Percentiles rank a stretch among this genome's conserved stretches.
Conservation (phyloP, 2,329 filamentous ascomycete genomes). For the Pseudopithomyces maydicus region DNA sequence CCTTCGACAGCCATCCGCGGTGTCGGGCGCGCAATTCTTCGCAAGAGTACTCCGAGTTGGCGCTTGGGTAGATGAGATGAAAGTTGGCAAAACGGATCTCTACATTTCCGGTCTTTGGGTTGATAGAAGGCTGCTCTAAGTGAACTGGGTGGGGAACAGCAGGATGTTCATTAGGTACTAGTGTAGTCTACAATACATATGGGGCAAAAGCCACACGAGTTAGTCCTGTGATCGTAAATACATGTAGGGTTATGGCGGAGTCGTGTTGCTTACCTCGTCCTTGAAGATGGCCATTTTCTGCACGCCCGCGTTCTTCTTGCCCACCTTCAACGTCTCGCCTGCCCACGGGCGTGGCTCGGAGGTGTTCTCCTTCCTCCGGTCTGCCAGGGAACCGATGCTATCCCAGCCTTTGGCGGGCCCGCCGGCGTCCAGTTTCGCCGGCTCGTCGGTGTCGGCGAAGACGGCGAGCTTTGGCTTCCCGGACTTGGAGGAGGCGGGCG, state of each 20-base stretch:
- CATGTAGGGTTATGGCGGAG: slow-evolving; percentile 43
- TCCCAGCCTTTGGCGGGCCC: slow-evolving; percentile 80
- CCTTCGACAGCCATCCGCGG: slow-evolving; percentile 67
- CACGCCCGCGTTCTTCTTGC: slow-evolving; percentile 76
- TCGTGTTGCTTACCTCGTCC: slow-evolving; percentile 79
- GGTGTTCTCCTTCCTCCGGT: slow-evolving; percentile 92
- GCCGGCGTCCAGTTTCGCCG: slow-evolving; percentile 59
- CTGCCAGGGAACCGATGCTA: slow-evolving; percentile 81
- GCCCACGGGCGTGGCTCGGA: slow-evolving; percentile 88
- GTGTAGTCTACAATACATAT: slow-evolving; percentile 59
- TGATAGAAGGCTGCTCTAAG: slow-evolving; percentile 80
- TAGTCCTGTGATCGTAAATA: slow-evolving; percentile 75
- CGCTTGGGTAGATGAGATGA: slow-evolving; percentile 81
- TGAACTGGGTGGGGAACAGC: slow-evolving; percentile 66
- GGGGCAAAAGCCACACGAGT: slow-evolving; percentile 62
- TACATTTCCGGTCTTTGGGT: slow-evolving; percentile 79
- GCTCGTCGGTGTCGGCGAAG: slow-evolving; percentile 77
- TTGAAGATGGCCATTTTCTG: slow-evolving; percentile 92
- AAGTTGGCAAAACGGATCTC: slow-evolving; percentile 90
- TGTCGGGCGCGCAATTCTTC: slow-evolving; percentile 85
- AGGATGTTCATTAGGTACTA: slow-evolving; percentile 40
- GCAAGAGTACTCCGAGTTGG: slow-evolving; percentile 80
- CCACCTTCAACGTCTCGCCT: slow-evolving; percentile 86
- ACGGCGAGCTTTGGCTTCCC: slow-evolving; percentile 84
- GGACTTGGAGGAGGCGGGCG: slow-evolving; percentile 62